Evolutionary conservation across 2,329 filamentous ascomycete species (phyloP).

Genomic region (Thyridium curvatum): DNA sequence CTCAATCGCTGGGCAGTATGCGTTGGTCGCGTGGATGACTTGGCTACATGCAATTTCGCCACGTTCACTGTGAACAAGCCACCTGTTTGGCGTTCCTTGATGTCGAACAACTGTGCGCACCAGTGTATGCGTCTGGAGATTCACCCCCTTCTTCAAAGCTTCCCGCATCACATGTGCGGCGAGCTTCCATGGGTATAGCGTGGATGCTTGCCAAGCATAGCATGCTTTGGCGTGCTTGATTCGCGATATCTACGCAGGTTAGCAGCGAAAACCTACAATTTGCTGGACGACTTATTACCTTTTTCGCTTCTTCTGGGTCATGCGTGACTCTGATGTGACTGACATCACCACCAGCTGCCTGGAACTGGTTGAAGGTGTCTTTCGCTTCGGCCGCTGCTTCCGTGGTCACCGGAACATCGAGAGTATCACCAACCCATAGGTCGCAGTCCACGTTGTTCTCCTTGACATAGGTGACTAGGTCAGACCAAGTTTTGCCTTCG

Average conservation of each 20-base stretch:
- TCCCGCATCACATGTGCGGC: conserved; percentile 7
- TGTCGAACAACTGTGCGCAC: conserved; percentile 2
- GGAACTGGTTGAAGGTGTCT: neutral
- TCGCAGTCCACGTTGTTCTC: conserved; percentile 10
- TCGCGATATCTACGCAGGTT: conserved; percentile 1
- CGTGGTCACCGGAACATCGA: conserved; percentile 10
- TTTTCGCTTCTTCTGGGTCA: conserved; percentile 8
- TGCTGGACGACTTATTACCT: neutral
- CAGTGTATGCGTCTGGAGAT: conserved; percentile 9
- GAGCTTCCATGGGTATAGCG: conserved; percentile 11
- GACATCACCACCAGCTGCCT: conserved; percentile 7
- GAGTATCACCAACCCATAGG: conserved; percentile 12
- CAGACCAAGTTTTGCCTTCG: conserved; percentile 7
- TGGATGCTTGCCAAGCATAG: conserved; percentile 10
- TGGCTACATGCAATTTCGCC: conserved; percentile 6
- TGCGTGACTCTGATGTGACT: conserved; percentile 10
- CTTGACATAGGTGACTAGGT: conserved; percentile 8
- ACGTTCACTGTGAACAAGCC: conserved; percentile 7
- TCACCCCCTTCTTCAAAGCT: conserved; percentile 6
- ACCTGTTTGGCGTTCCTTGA: neutral
- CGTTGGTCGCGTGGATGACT: conserved; percentile 10
- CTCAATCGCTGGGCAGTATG: conserved; percentile 9
- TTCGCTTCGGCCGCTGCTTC: conserved; percentile 5
- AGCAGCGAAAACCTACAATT: too few species aligned
- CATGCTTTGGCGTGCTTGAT: conserved; percentile 8